Percentiles rank a stretch among this genome's conserved stretches.
Conservation (phyloP, 139 green algal species). For the Diplosphaera chodatii region DNA sequence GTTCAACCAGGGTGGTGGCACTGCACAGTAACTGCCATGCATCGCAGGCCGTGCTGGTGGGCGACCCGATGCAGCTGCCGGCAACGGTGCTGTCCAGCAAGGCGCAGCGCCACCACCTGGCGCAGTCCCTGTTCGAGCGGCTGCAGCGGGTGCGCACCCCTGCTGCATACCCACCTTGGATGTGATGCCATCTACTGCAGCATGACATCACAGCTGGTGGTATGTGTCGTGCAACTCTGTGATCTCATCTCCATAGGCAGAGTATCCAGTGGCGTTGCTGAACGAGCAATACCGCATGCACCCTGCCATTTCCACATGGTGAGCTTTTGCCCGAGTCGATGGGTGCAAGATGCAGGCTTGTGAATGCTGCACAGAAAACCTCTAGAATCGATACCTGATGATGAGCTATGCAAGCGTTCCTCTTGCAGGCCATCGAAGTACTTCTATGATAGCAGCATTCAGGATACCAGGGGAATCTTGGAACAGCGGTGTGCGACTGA, state of each 20-base stretch:
- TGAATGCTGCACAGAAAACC: too few relatives aligned
- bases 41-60: constrained; percentile 47
- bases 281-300: constrained; percentile 74
- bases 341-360: too few relatives aligned
- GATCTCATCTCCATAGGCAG: too few relatives aligned
- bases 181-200: too few relatives aligned
- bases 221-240: too few relatives aligned
- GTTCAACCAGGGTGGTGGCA: too few relatives aligned
- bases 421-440: constrained; percentile 39
- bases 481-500: not conserved
- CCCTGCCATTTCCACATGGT: constrained; percentile 45
- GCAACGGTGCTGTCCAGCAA: constrained; percentile 61
- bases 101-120: constrained; percentile 37
- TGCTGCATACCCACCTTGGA: too few relatives aligned
- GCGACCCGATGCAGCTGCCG: constrained; percentile 72
- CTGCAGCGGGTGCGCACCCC: constrained; percentile 41
- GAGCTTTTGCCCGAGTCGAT: too few relatives aligned
- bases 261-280: constrained; percentile 44
- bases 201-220: too few relatives aligned
- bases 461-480: not conserved
- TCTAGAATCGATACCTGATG: too few relatives aligned
- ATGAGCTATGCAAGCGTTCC: too few relatives aligned
- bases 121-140: constrained; percentile 64
- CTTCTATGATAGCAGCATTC: constrained; percentile 50
- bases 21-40: too few relatives aligned